Percentiles rank a stretch among this genome's conserved stretches.
Conservation (phyloP, 495 filamentous ascomycete genomes). For the Neurospora africana region DNA sequence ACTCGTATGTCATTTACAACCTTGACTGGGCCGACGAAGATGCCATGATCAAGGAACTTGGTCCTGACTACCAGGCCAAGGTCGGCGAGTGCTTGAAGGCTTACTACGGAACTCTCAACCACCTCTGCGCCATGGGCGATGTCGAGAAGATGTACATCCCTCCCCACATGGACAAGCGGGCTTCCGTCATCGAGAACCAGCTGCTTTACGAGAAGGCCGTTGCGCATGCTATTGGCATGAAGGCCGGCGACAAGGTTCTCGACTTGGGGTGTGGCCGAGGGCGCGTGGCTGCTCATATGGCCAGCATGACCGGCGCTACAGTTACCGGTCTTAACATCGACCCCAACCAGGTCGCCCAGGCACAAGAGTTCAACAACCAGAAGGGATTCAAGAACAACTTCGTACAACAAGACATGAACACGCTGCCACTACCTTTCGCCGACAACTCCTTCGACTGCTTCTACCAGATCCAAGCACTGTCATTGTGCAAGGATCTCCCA, state of each 20-base stretch:
- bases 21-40: constrained; percentile 52
- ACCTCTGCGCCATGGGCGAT: constrained; percentile 54
- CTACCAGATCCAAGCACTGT: constrained; percentile 55
- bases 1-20: constrained; percentile 56
- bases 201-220: constrained; percentile 52
- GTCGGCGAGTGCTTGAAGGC: constrained; percentile 50
- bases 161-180: constrained; percentile 48
- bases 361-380: constrained; percentile 39
- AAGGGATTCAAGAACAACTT: constrained; percentile 43
- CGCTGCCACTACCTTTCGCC: constrained; percentile 46
- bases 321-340: constrained; percentile 56
- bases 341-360: constrained; percentile 50
- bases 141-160: constrained; percentile 64
- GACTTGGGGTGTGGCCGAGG: constrained; percentile 53
- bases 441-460: constrained; percentile 49
- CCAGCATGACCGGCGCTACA: constrained; percentile 40
- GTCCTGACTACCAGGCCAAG: constrained; percentile 46
- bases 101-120: constrained; percentile 55
- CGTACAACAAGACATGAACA: constrained; percentile 48
- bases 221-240: constrained; percentile 41
- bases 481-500: constrained; percentile 46
- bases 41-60: constrained; percentile 47
- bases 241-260: constrained; percentile 40
- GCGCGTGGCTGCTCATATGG: constrained; percentile 53
- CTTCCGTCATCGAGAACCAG: constrained; percentile 42